Percentiles rank a stretch among this genome's conserved stretches.
Conservation (phyloP, 768 basidiomycete genomes). For the Boletellus ananiceps region DNA sequence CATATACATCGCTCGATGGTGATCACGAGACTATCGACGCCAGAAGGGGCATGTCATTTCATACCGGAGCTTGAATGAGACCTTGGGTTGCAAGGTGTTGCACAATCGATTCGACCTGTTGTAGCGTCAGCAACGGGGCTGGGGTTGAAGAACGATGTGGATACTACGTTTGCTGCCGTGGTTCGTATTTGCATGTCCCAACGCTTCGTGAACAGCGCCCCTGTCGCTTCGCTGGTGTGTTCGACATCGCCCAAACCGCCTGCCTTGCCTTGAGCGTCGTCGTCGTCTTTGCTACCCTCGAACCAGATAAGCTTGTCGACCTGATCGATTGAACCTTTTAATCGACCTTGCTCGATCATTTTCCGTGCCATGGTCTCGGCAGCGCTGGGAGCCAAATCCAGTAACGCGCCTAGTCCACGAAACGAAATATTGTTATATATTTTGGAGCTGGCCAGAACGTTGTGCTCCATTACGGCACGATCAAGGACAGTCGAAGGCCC, state of each 20-base stretch:
- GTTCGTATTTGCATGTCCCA: constrained; percentile 95
- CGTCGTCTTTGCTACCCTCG: constrained; percentile 80
- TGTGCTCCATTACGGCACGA: constrained; percentile 98
- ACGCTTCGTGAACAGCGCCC: constrained; percentile 84
- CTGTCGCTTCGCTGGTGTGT: constrained; percentile 83
- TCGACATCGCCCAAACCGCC: constrained; percentile 87
- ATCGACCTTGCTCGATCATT: constrained; percentile 97
- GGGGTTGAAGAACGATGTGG: not conserved
- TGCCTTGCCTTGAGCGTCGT: constrained; percentile 90
- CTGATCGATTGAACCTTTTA: constrained; percentile 93
- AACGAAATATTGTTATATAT: constrained; percentile 99
- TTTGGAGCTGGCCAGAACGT: constrained; percentile 91
- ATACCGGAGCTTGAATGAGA: constrained; percentile 41
- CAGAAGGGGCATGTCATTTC: constrained; percentile 4
- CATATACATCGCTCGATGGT: constrained; percentile 9
- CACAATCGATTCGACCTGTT: constrained; percentile 81
- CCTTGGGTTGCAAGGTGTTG: constrained; percentile 73
- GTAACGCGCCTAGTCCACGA: constrained; percentile 81
- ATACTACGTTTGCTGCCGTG: constrained; percentile 77
- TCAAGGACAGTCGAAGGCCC: constrained; percentile 96
- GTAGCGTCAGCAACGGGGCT: constrained; percentile 1
- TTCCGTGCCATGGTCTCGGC: constrained; percentile 97
- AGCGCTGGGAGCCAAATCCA: constrained; percentile 86
- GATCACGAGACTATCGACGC: constrained; percentile 1
- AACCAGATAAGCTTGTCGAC: constrained; percentile 94